Percentiles rank a stretch among this genome's conserved stretches.
Evolutionary conservation across 2,329 filamentous ascomycete species (phyloP).

Genomic region (Apiospora rasikravindrae): DNA sequence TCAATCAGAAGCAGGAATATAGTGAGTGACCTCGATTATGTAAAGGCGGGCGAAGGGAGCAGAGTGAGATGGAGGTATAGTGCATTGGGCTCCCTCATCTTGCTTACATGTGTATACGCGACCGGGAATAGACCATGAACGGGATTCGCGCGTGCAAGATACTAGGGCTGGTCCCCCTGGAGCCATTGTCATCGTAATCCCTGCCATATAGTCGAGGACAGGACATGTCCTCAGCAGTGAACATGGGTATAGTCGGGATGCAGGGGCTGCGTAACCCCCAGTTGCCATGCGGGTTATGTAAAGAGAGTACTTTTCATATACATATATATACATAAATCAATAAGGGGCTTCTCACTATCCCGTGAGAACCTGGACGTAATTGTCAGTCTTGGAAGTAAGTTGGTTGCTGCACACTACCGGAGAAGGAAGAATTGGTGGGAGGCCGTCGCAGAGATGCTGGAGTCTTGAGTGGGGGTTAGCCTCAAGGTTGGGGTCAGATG

Average conservation of each 20-base stretch:
- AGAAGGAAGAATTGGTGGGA: neutral
- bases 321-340: neutral
- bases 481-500: slow-evolving; percentile 16
- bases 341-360: neutral
- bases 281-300: neutral
- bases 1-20: neutral
- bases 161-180: neutral
- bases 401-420: neutral
- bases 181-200: neutral
- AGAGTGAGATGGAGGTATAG: neutral
- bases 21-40: neutral
- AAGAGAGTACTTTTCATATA: neutral
- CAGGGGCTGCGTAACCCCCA: neutral
- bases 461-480: slow-evolving; percentile 12
- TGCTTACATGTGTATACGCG: slow-evolving; percentile 15
- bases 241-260: neutral
- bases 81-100: neutral
- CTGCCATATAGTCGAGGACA: neutral
- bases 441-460: neutral
- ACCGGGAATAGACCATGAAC: neutral
- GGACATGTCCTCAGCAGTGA: neutral
- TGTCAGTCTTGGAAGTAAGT: neutral
- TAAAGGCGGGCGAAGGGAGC: neutral
- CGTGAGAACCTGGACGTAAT: neutral
- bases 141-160: neutral